Evolutionary conservation across 2,329 filamentous ascomycete species (phyloP), one percentile per base, ranked within the genome.

Genomic region (Fusarium humuli): DNA sequence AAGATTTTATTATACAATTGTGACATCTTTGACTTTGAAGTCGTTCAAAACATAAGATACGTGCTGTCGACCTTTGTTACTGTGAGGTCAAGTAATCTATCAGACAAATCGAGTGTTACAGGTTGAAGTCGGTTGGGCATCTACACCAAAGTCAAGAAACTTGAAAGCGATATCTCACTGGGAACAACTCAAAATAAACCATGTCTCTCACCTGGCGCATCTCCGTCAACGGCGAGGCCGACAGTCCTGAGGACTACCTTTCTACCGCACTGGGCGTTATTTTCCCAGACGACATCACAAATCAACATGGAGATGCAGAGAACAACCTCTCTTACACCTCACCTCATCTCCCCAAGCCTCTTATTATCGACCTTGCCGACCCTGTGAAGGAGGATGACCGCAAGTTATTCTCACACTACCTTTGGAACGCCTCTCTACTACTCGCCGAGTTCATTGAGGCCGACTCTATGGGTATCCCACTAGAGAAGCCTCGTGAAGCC

Each of bases 351-450:
- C 84, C 82, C 18, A 77, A 75, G 55, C 81, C 82, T 13, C 74
- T 87, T 46, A 69, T 77, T 46, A 80, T 87, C 72, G 79, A 79
- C 11, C 81, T 87, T 20, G 78, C 83, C 23, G 82, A 87, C 72
- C 88, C 80, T 14, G 76, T 81, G 32, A 81, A 78, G 32, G 87
- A 90, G 57, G 79, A 83, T 30, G 86, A 89, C 72, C 81, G 90
- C 52, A 78, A 79, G 22, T 84, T 93, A 46, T 93, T 92, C 76
- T 88, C 89, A 66, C 91, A 94, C 76, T 92, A 90, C 77, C 79
- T 93, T 27, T 94, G 91, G 91, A 94, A 94, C 79, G 84, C 90
- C 9, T 84, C 83, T 20, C 77, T 90, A 49, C 78, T 87, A 68
- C 80, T 88, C 3, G 86, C 85, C 11, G 87, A 88, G 78, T 79